These are phyloP conservation scores for Lophiotrema nucula DNA, from an alignment of 495 filamentous ascomycete genomes.

Conservation along the genomic window DNA sequence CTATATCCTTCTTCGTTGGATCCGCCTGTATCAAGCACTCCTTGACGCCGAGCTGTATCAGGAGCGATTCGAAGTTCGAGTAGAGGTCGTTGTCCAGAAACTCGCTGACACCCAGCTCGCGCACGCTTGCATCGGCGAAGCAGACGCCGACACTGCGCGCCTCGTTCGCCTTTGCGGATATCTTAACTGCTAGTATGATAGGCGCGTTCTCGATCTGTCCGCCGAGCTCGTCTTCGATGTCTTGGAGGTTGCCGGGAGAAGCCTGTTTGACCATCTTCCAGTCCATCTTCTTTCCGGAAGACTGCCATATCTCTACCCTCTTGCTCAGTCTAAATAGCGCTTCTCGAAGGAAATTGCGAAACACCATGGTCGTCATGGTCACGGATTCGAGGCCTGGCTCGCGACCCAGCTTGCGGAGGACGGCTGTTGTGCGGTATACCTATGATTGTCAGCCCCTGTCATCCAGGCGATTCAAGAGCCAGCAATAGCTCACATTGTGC, in stretches of 20 bases:
- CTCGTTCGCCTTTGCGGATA: conserved; percentile 80
- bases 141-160: conserved; percentile 88
- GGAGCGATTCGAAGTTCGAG: conserved; percentile 93
- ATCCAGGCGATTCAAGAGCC: no score
- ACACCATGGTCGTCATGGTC: conserved; percentile 89
- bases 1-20: conserved; percentile 75
- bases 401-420: conserved; percentile 82
- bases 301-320: conserved; percentile 86
- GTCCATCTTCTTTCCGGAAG: conserved; percentile 67
- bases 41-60: conserved; percentile 94
- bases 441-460: no score
- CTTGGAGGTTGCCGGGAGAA: conserved; percentile 93
- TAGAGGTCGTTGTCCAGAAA: conserved; percentile 98
- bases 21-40: conserved; percentile 85
- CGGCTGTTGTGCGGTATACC: conserved; percentile 97
- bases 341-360: conserved; percentile 92
- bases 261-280: conserved; percentile 90
- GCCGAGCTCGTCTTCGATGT: conserved; percentile 94
- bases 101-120: conserved; percentile 94
- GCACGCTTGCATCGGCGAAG: conserved; percentile 95
- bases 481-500: conserved; percentile 59
- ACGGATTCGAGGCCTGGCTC: conserved; percentile 85
- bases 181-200: conserved; percentile 91
- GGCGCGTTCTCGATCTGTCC: conserved; percentile 83
- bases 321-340: conserved; percentile 88